Evolutionary conservation across 352 stramenopile species (phyloP).

Genomic region (Phytopythium sindhum): DNA sequence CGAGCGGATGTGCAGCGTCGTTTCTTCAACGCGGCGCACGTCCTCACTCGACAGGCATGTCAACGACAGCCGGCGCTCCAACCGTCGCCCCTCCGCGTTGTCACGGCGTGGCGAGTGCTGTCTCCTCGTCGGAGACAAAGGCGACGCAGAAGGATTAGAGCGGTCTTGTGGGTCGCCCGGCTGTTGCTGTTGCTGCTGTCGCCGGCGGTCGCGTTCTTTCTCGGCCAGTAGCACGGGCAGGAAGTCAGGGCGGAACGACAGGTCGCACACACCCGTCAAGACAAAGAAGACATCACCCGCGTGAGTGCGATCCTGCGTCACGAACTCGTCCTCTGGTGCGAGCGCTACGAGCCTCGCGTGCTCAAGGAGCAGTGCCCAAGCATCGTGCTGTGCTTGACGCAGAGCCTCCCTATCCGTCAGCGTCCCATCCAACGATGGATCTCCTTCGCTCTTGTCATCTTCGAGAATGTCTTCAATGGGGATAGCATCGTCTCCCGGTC

Average conservation of each 20-base stretch:
- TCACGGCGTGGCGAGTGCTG: not conserved
- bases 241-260: constrained; percentile 26
- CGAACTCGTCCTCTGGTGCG: constrained; percentile 14
- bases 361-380: constrained; percentile 16
- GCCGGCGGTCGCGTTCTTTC: constrained; percentile 14
- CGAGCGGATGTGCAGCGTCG: constrained; percentile 20
- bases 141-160: not conserved
- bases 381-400: not conserved
- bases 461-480: not conserved
- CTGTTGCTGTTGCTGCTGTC: constrained; percentile 3
- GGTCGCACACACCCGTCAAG: constrained; percentile 24
- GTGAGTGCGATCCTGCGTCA: constrained; percentile 24
- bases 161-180: not conserved
- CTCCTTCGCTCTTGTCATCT: not conserved
- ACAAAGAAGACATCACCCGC: constrained; percentile 28
- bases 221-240: constrained; percentile 17
- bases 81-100: not conserved
- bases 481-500: not conserved
- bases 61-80: not conserved
- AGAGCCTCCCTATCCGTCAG: not conserved
- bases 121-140: not conserved
- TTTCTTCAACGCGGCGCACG: constrained; percentile 4
- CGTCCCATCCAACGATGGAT: not conserved
- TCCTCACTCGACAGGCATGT: not conserved
- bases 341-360: constrained; percentile 17